Conservation (phyloP, 495 filamentous ascomycete species). For the Beverwykella pulmonaria region DNA sequence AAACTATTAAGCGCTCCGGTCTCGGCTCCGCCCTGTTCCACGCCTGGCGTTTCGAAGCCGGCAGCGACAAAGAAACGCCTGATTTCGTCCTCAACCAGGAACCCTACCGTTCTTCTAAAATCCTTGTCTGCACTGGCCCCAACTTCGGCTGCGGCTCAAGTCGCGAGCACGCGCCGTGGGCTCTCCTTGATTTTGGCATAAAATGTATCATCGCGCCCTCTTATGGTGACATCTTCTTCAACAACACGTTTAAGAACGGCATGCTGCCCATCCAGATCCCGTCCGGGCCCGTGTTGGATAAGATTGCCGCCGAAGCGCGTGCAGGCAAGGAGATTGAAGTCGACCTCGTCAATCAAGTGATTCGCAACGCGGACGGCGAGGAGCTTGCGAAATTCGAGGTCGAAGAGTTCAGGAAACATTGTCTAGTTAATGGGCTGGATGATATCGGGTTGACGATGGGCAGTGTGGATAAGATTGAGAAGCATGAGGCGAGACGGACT, state of each 20-base stretch:
- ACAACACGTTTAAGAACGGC: conserved; percentile 99
- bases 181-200: conserved; percentile 94
- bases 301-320: conserved; percentile 76
- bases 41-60: conserved; percentile 72
- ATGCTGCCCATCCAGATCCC: conserved; percentile 88
- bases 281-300: conserved; percentile 64
- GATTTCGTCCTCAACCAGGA: conserved; percentile 90
- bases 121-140: conserved; percentile 86
- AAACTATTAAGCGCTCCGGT: conserved; percentile 98
- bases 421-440: conserved; percentile 90
- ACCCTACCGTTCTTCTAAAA: conserved; percentile 82
- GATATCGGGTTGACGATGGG: conserved; percentile 95
- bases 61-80: conserved; percentile 68
- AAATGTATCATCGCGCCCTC: conserved; percentile 88
- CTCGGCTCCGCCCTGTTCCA: conserved; percentile 87
- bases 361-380: conserved; percentile 74
- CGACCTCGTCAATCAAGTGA: conserved; percentile 81
- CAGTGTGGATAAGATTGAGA: conserved; percentile 82
- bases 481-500: conserved; percentile 77
- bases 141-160: conserved; percentile 97
- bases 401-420: conserved; percentile 91
- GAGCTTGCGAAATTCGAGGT: conserved; percentile 79
- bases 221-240: conserved; percentile 98
- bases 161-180: conserved; percentile 97
- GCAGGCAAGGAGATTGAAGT: conserved; percentile 87